Base-by-base conservation (phyloP, 2,329 filamentous ascomycete genomes). In the Ceratocystis ficicola region DNA sequence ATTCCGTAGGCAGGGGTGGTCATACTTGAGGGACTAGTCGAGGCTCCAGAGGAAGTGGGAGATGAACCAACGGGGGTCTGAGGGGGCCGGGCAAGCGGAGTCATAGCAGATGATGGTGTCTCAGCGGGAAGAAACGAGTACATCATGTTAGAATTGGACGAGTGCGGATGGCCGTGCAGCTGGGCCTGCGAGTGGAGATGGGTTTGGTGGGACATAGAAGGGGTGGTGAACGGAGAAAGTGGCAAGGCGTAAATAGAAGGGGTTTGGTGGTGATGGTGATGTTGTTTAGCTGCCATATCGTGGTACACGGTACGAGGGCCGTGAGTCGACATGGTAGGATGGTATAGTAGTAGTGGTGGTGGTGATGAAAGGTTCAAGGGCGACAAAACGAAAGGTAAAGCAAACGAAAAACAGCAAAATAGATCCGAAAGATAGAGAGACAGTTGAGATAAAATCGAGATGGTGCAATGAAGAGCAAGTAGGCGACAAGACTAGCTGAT, bases 91-190 rank as follows among this genome's bases (percentile, higher is more conserved):
- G 36, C 25, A 44, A n/a, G 52, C 32, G 57, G 44, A 25, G 4
- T 4, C 41, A 66, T 64, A 25, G 28, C 28, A 2, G 62, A 28
- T 32, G 62, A 48, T 17, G 64, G 52, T n/a, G 48, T 44, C 12
- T 61, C 52, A 1, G 62, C 50, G 32, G 66, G 50, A 22, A 66
- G 36, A 20, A 68, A 68, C 17, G 66, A 63, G 46, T 65, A 68
- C 66, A 68, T 63, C 30, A 66, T 52, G 22, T 36, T 63, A 15
- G 65, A 41, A n/a, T 36, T 64, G 46, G 65, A 48, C 22, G 65
- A 62, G 5, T 52, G 32, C 17, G 44, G 25, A 22, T 66, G 64
- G 36, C 22, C 22, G 44, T 62, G 60, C 22, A 46, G 41, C 22
- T 62, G 57, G 22, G 59, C 22, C 44, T 62, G 59, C 5, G 57